Base-by-base conservation (phyloP, 2,329 filamentous ascomycete species). In the Colletotrichum simmondsii region DNA sequence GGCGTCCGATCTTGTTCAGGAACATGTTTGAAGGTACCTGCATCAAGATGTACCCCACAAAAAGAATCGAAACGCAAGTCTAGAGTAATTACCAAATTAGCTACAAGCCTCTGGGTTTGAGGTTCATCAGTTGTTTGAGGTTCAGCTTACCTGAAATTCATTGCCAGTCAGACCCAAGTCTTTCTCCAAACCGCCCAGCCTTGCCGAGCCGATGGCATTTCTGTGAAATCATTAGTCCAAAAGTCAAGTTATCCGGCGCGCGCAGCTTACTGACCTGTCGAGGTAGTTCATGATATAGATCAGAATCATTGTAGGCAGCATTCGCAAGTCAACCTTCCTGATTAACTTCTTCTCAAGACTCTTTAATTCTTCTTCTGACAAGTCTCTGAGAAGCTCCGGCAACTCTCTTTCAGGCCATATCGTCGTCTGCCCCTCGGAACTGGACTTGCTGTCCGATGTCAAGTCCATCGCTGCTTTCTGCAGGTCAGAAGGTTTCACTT, bases 211-310 rank as follows among this genome's bases (percentile, higher is more conserved):
- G 68, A 91, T 90, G 69, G 90, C 66, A 22, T 72, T 72, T 14
- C 70, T 69, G 1, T 28, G 6, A 11, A 8, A 3, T 4, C 5
- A 4, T 32, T 22, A 32, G 19, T 62, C 8, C 5, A 5, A 22
- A 2, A 7, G 2, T 22, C 11, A 6, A 11, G 2, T 5, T 16
- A 12, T 12, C 4, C n/a, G 11, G 19, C 8, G 7, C 1, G 2
- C 14, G 37, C 12, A 42, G 12, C 37, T 42, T 16, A 56, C 75
- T 67, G 66, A 80, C 80, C 77, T 77, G 56, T 91, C 89, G 14
- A 93, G 81, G 78, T 92, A 93, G 77, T 93, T 93, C 83, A 93
- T 84, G 75, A 93, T 91, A 76, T 93, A 94, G 86, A 94, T 93
- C 59, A 93, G 76, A 65, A 93, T 89, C 54, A 93, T 85, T 82